Conservation (phyloP, 139 green algal genomes). For the Chlamydomonas eustigma region DNA sequence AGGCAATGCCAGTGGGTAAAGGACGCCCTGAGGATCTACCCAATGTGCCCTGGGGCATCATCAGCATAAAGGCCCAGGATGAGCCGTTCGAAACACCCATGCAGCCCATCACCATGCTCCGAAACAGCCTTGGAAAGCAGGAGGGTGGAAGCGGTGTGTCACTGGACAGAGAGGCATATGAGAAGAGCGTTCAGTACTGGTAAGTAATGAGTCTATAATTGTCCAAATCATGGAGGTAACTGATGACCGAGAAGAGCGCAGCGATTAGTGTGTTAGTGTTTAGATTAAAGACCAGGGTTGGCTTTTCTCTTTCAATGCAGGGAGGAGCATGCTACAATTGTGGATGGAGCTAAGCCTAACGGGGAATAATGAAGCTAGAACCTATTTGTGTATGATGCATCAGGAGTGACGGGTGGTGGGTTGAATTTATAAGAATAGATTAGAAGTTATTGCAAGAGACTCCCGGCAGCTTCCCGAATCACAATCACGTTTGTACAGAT, state of each 20-base stretch:
- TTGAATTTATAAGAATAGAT: too few relatives aligned
- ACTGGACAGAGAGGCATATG: conserved; percentile 71
- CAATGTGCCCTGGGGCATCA: conserved; percentile 88
- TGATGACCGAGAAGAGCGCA: too few relatives aligned
- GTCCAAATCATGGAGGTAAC: too few relatives aligned
- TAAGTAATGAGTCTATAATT: too few relatives aligned
- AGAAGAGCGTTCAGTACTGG: conserved; percentile 78
- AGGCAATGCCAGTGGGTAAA: conserved; percentile 55
- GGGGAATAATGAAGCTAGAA: conserved; percentile 5
- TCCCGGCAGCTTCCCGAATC: too few relatives aligned
- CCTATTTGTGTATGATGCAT: too few relatives aligned
- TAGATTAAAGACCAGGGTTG: too few relatives aligned
- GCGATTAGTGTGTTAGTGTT: too few relatives aligned
- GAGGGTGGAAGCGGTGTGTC: conserved; percentile 88
- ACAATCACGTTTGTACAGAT: too few relatives aligned
- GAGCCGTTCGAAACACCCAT: conserved; percentile 86
- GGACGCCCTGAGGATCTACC: conserved; percentile 29
- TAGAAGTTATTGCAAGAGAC: too few relatives aligned
- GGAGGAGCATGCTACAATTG: conserved; percentile 2
- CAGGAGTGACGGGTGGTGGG: too few relatives aligned
- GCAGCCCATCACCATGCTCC: conserved; percentile 94
- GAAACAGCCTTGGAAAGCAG: conserved; percentile 84
- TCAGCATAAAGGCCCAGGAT: conserved; percentile 60
- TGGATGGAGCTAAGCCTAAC: conserved; percentile 7
- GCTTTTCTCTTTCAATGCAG: not conserved